Evolutionary conservation across 805 yeast species (phyloP), one percentile per base, ranked within the genome.

Genomic region (Pichia heedii): DNA sequence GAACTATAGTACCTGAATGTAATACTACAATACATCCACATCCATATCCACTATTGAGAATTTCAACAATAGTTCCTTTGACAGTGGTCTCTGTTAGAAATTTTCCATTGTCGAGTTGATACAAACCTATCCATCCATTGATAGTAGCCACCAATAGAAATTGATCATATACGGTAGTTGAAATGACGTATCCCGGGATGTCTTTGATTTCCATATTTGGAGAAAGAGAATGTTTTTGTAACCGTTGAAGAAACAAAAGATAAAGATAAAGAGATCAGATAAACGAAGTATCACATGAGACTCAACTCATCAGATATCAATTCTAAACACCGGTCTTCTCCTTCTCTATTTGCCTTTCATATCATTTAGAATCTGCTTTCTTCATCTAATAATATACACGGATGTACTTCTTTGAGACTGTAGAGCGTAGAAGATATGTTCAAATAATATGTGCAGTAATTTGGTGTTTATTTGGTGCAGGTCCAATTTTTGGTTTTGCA

Each of bases 401-500:
- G 19, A 61, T 61, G 66, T 61, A 60, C 39, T 61, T 60, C 47
- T 61, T 61, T 39, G 65, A 61, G 44, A 44, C 53, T 3, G 37
- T 62, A 1, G 26, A 46, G n/a, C 53, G 47, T 21, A 66, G 49
- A 33, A 60, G 71, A 47, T 32, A 68, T 10, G 30, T 55, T 19
- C 80, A 74, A 55, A 68, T 73, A 36, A 56, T 54, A 15, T 69
- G 77, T 60, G 78, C 80, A 19, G 72, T 74, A 19, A 46, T 64
- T 16, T 75, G 79, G 79, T 74, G 79, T 52, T 58, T 75, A 9
- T 57, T 75, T 22, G 71, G 78, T 5, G 79, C 77, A 3, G 80
- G 80, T 5, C 77, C 79, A 3, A 71, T 74, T 30, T 75, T 75
- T 55, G 80, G 80, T 6, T 75, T 75, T 61, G 80, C 80, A 7